Percentiles rank a stretch among this genome's conserved stretches.
Evolutionary conservation across 805 yeast genomes (phyloP).

Genomic region (Candida jianshihensis): DNA sequence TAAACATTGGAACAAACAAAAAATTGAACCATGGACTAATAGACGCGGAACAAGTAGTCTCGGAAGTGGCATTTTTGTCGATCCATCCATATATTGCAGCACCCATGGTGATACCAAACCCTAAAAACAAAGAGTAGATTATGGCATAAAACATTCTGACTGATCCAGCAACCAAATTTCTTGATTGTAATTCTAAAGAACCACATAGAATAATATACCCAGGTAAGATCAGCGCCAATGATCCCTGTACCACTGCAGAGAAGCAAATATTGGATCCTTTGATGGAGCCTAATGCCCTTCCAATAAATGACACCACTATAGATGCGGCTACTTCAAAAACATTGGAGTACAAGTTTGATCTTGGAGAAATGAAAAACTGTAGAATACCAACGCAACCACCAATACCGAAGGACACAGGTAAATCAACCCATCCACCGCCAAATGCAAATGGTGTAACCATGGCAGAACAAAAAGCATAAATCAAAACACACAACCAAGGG

Average conservation of each 20-base stretch:
- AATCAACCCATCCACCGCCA: constrained; percentile 81
- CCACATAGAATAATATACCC: constrained; percentile 93
- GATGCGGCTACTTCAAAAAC: constrained; percentile 92
- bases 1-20: constrained; percentile 73
- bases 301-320: constrained; percentile 78
- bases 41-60: constrained; percentile 45
- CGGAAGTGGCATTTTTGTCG: constrained; percentile 63
- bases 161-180: constrained; percentile 87
- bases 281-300: constrained; percentile 86
- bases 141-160: constrained; percentile 97
- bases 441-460: constrained; percentile 84
- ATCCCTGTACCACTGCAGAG: constrained; percentile 84
- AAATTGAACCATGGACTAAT: constrained; percentile 57
- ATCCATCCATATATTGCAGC: constrained; percentile 95
- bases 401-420: constrained; percentile 76
- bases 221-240: constrained; percentile 84
- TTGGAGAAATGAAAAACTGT: constrained; percentile 75
- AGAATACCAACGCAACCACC: constrained; percentile 80
- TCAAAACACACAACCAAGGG: constrained; percentile 69
- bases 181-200: constrained; percentile 81
- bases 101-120: constrained; percentile 92
- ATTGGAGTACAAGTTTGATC: constrained; percentile 75
- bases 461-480: constrained; percentile 77
- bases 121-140: constrained; percentile 82
- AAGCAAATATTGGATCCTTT: constrained; percentile 62